phyloP scores from a whole-genome alignment of 1,284 basidiomycete species.

The Cryptococcus wingfieldii region DNA sequence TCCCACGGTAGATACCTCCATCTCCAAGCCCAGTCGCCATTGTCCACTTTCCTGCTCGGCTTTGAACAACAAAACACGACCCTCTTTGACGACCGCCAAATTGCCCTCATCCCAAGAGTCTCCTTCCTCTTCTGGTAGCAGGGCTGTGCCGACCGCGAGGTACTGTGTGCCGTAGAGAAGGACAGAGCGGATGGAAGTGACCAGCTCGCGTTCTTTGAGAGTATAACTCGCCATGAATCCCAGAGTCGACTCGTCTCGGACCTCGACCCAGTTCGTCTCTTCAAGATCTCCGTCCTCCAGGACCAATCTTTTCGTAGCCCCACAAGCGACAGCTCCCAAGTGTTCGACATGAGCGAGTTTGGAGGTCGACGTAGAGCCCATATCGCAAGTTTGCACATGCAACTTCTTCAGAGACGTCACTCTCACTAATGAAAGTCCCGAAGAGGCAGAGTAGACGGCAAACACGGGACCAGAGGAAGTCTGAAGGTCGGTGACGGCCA shows the following conservation, averaged over 20 bases:
- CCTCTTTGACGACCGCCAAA: constrained; percentile 30
- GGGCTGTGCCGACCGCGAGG: constrained; percentile 43
- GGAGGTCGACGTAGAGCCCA: constrained; percentile 64
- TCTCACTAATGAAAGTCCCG: constrained; percentile 60
- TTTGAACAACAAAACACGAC: constrained; percentile 30
- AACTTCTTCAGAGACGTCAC: constrained; percentile 71
- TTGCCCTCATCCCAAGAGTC: constrained; percentile 22
- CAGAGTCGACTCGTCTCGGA: constrained; percentile 65
- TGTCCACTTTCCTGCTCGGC: constrained; percentile 2
- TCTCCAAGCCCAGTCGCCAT: constrained; percentile 23
- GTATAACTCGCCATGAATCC: constrained; percentile 27
- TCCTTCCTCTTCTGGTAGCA: constrained; percentile 29
- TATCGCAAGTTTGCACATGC: constrained; percentile 69
- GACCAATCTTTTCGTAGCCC: constrained; percentile 56
- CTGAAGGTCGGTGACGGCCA: constrained; percentile 56
- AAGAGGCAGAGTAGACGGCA: constrained; percentile 33
- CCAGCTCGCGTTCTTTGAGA: constrained; percentile 27
- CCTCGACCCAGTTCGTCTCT: constrained; percentile 59
- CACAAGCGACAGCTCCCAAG: constrained; percentile 62
- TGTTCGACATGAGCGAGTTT: constrained; percentile 59
- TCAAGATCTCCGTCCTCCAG: constrained; percentile 57
- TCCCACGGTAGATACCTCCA: constrained; percentile 27
- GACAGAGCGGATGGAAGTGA: constrained; percentile 26
- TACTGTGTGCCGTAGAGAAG: constrained; percentile 31
- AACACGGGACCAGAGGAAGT: constrained; percentile 57